Evolutionary conservation across 495 filamentous ascomycete species (phyloP).

Genomic region (Immersiella caudata): DNA sequence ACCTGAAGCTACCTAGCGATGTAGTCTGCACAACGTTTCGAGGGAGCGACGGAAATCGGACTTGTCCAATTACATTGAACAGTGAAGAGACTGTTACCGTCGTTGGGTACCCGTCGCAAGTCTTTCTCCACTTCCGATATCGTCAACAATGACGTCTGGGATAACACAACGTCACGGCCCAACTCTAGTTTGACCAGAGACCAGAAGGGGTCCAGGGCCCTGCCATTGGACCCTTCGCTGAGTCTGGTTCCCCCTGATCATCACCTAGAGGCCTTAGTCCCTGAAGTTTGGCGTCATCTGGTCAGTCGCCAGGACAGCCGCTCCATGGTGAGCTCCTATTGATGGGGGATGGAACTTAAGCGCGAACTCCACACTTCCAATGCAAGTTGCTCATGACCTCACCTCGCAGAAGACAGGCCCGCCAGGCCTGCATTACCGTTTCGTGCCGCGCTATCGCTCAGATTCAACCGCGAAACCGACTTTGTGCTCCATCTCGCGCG

Average conservation of each 20-base stretch:
- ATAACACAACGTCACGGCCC: not conserved
- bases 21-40: not conserved
- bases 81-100: not conserved
- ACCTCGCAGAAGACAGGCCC: constrained; percentile 6
- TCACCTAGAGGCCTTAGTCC: not conserved
- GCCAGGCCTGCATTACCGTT: constrained; percentile 11
- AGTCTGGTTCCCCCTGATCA: too few species aligned
- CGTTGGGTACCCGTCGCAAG: not conserved
- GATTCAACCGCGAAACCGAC: not conserved
- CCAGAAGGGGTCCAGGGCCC: not conserved
- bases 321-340: not conserved
- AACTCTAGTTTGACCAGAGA: not conserved
- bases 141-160: not conserved
- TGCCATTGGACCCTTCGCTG: not conserved
- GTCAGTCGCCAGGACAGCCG: not conserved
- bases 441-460: not conserved
- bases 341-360: not conserved
- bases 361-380: not conserved
- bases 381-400: constrained; percentile 16
- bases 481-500: not conserved
- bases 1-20: not conserved
- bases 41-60: not conserved
- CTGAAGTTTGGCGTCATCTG: not conserved
- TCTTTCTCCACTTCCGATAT: not conserved
- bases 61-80: not conserved